Conservation (phyloP, 1,284 basidiomycete genomes). For the Naganishia sp. region DNA sequence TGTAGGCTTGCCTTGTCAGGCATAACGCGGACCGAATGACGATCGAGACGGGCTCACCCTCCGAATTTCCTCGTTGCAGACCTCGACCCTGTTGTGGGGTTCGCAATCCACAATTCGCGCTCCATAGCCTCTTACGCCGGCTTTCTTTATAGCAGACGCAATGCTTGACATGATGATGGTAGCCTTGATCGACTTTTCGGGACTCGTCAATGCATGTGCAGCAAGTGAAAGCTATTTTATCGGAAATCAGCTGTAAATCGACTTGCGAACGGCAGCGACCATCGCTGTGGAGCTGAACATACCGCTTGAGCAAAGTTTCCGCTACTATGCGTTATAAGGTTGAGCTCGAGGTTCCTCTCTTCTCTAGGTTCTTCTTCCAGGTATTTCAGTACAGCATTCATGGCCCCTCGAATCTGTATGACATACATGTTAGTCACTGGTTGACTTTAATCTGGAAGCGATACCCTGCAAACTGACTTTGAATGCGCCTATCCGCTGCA, state of each 20-base stretch:
- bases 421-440: background rate
- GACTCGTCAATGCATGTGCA: constrained; percentile 10
- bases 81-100: constrained; percentile 34
- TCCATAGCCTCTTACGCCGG: constrained; percentile 38
- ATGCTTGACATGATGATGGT: constrained; percentile 42
- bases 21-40: too few species aligned
- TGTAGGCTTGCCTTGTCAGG: background rate
- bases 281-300: background rate
- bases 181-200: constrained; percentile 19
- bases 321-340: constrained; percentile 25
- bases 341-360: constrained; percentile 15
- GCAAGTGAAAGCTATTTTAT: constrained; percentile 1
- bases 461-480: background rate
- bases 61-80: constrained; percentile 38
- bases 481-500: constrained; percentile 20
- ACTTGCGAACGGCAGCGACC: too few species aligned
- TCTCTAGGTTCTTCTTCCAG: constrained; percentile 16
- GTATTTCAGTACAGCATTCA: constrained; percentile 28
- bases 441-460: background rate
- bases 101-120: constrained; percentile 37
- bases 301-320: constrained; percentile 31
- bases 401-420: constrained; percentile 19
- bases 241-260: too few species aligned
- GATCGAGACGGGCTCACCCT: constrained; percentile 32
- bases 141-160: constrained; percentile 41